Base-by-base conservation (phyloP, 768 basidiomycete species). In the Boletus barrowsii region DNA sequence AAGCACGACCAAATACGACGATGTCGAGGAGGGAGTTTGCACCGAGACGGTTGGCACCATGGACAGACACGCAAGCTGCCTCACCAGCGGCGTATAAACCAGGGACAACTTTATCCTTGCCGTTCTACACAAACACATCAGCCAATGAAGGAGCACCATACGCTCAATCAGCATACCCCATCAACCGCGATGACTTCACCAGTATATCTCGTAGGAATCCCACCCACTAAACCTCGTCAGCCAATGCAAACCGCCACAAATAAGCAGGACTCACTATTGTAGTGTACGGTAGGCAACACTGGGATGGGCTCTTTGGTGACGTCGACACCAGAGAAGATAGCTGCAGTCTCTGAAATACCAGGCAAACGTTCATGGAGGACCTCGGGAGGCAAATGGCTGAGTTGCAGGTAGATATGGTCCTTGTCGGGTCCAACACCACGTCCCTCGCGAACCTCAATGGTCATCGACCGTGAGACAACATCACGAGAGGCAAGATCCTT, bases 221-320 rank as follows among this genome's bases (percentile, higher is more conserved):
- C 97, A 76, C 97, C 97, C 96, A 98, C 94, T 93, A 47, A 36
- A 55, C 24, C 33, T 17, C 1, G 33, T 71, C 47, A 68, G 35
- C 42, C 17, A 26, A 46, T 52, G 62, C 55, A 51, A 57, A 41
- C 3, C 4, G 0, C 35, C 39, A 42, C 15, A 15, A 18, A 11
- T 15, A 46, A 42, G 10, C 39, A 18, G 44, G 13, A 78, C 92
- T 75, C 72, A 96, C 93, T 94, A 73, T 98, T 98, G 76, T 98
- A 98, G 75, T 98, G 96, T 33, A 97, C 97, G 39, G 97, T 99
- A 30, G 97, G 97, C 58, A 99, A 75, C 26, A 99, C 97, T 36
- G 97, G 97, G 65, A 99, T 99, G 35, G 97, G 97, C 71, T 98
- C 96, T 79, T 99, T 98, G 58, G 97, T 98, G 53, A 99, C 97